Evolutionary conservation across 768 basidiomycete species (phyloP).

Genomic region (Leccinum uliginosum): DNA sequence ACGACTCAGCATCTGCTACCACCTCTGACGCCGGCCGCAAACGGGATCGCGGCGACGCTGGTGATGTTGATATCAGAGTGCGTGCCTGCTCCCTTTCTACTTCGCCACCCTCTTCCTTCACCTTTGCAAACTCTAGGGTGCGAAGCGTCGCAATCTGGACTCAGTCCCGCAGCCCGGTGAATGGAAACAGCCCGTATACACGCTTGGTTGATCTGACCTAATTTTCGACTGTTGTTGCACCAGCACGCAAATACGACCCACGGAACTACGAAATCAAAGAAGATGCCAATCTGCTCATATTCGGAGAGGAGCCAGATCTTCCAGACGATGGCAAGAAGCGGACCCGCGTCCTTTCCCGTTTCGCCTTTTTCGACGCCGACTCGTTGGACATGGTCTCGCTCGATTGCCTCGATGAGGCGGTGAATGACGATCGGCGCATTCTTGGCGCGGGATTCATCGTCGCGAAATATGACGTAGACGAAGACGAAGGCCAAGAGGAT

Average conservation of each 20-base stretch:
- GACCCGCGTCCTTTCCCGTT: constrained; percentile 53
- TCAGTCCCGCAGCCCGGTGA: constrained; percentile 12
- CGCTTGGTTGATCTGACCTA: not conserved
- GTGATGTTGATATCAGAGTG: constrained; percentile 14
- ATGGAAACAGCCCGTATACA: not conserved
- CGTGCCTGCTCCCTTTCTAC: not conserved
- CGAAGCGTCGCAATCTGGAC: constrained; percentile 29
- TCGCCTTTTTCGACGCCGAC: constrained; percentile 55
- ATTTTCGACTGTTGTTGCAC: not conserved
- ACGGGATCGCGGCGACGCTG: constrained; percentile 17
- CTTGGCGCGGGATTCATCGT: constrained; percentile 54
- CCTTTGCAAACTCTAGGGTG: constrained; percentile 7
- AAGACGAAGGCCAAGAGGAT: constrained; percentile 62
- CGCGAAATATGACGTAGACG: constrained; percentile 47
- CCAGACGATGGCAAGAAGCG: constrained; percentile 43
- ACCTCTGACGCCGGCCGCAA: constrained; percentile 29
- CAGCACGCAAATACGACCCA: constrained; percentile 39
- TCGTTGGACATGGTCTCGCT: constrained; percentile 41
- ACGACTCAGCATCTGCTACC: constrained; percentile 17
- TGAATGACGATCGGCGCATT: constrained; percentile 36
- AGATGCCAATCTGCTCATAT: constrained; percentile 30
- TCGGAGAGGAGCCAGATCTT: constrained; percentile 40
- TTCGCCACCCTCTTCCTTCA: not conserved
- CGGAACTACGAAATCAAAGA: constrained; percentile 34
- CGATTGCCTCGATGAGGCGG: not conserved